Evolutionary conservation across 2,329 filamentous ascomycete genomes (phyloP), one percentile per base, ranked within the genome.

Genomic region (Colletotrichum somersetense): DNA sequence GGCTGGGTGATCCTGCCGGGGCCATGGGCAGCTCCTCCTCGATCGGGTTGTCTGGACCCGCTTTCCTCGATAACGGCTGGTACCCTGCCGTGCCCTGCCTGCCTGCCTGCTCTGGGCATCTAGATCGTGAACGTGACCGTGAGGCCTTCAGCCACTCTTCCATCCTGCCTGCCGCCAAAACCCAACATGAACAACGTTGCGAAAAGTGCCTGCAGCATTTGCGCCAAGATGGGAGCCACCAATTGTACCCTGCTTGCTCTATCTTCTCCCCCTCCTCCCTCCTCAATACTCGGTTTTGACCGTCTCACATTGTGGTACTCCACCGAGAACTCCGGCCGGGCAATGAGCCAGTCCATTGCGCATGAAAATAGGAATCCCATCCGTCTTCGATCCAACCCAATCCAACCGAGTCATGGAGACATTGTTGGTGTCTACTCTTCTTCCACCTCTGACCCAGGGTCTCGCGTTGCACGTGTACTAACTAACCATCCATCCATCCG

Each of bases 351-450:
- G 52, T 35, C 33, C 52, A 58, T 58, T 46, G 56, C 46, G 65
- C 58, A 58, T 68, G 66, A 46, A 68, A 63, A 63, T 30, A 55
- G 68, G 65, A 68, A 72, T 55, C 58, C 63, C 53, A 63, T 65
- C 69, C 69, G 69, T 58, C 58, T 40, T 44, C 50, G 18, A 46
- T 46, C 56, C 58, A 62, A 59, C 61, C 65, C 59, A 58, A 62
- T 57, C 52, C 44, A 68, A 7, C 42, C 18, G 5, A n/a, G 61
- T 38, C 69, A 68, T 52, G 38, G 62, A 38, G 33, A 58, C 44
- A 58, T 7, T 46, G 53, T 33, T 48, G 44, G 30, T 30, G 50
- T 55, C 65, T 68, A 26, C 58, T 52, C 44, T 33, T 53, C 44
- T 30, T 62, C 53, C 40, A 38, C 52, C n/a, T 16, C 11, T 23